phyloP scores from a whole-genome alignment of 2,329 filamentous ascomycete genomes.

The Diplodia corticola region DNA sequence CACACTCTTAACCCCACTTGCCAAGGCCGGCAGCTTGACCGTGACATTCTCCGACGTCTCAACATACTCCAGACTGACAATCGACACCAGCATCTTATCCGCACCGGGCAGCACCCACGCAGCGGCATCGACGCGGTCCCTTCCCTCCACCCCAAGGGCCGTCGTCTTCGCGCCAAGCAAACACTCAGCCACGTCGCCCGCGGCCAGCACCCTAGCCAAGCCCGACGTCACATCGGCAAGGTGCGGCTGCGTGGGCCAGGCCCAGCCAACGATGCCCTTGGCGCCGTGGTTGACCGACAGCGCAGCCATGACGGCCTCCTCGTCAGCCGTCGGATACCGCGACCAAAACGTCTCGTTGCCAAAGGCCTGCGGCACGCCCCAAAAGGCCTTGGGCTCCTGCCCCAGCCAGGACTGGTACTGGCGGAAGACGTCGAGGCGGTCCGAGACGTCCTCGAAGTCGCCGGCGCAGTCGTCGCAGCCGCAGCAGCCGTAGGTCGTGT shows the following conservation, averaged over 20 bases:
- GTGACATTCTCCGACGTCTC: slow-evolving; percentile 24
- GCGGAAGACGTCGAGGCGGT: slow-evolving; percentile 45
- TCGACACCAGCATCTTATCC: slow-evolving; percentile 40
- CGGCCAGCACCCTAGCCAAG: slow-evolving; percentile 43
- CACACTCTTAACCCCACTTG: slow-evolving; percentile 5
- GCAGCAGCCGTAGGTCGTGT: slow-evolving; percentile 61
- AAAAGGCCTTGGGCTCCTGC: slow-evolving; percentile 45
- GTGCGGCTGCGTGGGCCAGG: slow-evolving; percentile 45
- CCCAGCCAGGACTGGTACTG: slow-evolving; percentile 46
- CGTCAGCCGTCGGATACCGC: slow-evolving; percentile 46
- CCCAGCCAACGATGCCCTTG: slow-evolving; percentile 53
- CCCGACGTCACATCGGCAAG: slow-evolving; percentile 37
- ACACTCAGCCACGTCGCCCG: slow-evolving; percentile 36
- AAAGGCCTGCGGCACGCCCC: slow-evolving; percentile 55
- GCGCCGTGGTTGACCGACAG: slow-evolving; percentile 52
- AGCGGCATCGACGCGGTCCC: slow-evolving; percentile 41
- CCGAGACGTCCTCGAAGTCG: slow-evolving; percentile 53
- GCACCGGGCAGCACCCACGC: slow-evolving; percentile 40
- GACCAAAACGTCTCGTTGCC: slow-evolving; percentile 50
- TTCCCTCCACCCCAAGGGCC: slow-evolving; percentile 28
- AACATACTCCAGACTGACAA: slow-evolving; percentile 41
- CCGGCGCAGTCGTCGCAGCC: slow-evolving; percentile 63
- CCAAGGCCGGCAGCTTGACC: slow-evolving; percentile 25
- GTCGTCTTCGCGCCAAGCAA: slow-evolving; percentile 39
- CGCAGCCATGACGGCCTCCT: slow-evolving; percentile 51